These are phyloP conservation scores for Schizosaccharomyces japonicus DNA, from an alignment of 805 yeast species.

Conservation along the genomic window DNA sequence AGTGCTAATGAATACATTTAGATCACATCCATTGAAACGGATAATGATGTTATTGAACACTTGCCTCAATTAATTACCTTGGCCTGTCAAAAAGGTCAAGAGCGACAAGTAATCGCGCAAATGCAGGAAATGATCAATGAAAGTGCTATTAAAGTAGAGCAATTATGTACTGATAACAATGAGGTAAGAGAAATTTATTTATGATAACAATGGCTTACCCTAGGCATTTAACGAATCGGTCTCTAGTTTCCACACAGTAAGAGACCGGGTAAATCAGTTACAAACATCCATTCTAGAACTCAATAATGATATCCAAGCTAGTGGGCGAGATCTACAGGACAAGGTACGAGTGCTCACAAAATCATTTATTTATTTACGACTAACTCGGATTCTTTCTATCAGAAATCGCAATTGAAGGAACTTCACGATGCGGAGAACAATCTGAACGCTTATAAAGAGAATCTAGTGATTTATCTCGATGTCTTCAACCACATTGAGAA, in stretches of 20 bases:
- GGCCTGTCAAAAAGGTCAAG: not conserved
- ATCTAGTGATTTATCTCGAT: not conserved
- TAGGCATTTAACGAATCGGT: conserved; percentile 1
- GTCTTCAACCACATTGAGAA: not conserved
- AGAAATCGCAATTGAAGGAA: not conserved
- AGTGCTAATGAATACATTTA: not conserved
- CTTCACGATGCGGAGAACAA: not conserved
- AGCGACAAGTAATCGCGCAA: not conserved
- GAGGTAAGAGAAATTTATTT: not conserved
- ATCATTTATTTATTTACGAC: too few species aligned
- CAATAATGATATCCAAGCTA: not conserved
- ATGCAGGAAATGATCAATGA: not conserved
- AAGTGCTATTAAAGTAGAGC: not conserved
- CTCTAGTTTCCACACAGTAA: not conserved
- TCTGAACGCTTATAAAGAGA: not conserved
- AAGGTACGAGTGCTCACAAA: not conserved
- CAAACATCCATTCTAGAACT: not conserved
- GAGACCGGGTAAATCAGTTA: not conserved
- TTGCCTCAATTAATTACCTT: not conserved
- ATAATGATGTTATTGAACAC: not conserved
- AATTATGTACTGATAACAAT: not conserved
- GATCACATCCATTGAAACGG: not conserved
- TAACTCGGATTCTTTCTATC: too few species aligned
- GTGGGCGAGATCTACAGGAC: not conserved
- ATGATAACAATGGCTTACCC: too few species aligned